A percentile compares a stretch with the other conserved stretches of the same genome.
Evolutionary conservation across 2,329 filamentous ascomycete genomes (phyloP).

Genomic region (Xylariaceae sp.): DNA sequence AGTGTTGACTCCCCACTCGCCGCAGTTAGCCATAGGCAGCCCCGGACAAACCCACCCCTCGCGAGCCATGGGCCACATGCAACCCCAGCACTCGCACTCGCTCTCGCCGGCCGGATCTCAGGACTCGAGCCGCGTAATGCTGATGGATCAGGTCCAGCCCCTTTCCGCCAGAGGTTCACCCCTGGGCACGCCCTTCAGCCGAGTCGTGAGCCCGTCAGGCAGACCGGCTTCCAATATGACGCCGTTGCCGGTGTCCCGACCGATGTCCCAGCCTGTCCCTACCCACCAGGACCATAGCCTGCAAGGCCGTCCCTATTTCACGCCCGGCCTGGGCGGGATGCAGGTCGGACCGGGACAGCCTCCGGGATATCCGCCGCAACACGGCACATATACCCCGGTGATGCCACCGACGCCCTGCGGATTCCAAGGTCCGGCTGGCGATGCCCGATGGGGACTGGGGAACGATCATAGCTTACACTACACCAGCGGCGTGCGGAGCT

Average conservation of each 20-base stretch:
- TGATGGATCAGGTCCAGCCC: conserved; percentile 20
- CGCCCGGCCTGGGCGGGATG: conserved; percentile 10
- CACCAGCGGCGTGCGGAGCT: conserved; percentile 17
- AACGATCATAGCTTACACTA: conserved; percentile 18
- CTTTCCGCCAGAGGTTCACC: conserved; percentile 22
- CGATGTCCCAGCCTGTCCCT: conserved; percentile 27
- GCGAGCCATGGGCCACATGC: conserved; percentile 29
- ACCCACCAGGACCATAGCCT: conserved; percentile 19
- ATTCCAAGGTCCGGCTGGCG: conserved; percentile 18
- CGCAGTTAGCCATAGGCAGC: conserved; percentile 49
- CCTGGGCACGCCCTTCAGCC: conserved; percentile 26
- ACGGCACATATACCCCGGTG: conserved; percentile 18
- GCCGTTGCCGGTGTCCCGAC: conserved; percentile 23
- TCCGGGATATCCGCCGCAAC: conserved; percentile 9
- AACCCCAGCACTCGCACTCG: conserved; percentile 25
- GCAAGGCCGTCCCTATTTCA: conserved; percentile 20
- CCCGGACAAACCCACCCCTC: conserved; percentile 34
- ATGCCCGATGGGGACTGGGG: conserved; percentile 24
- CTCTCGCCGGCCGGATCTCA: conserved; percentile 19
- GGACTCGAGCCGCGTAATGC: conserved; percentile 18
- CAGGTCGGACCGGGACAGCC: conserved; percentile 17
- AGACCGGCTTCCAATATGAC: conserved; percentile 21
- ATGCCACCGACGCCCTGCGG: conserved; percentile 18
- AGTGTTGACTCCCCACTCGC: conserved; percentile 54
- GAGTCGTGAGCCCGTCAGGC: conserved; percentile 18